Conservation (phyloP, 441 rosid genomes). For the Syzygium syzygioides region DNA sequence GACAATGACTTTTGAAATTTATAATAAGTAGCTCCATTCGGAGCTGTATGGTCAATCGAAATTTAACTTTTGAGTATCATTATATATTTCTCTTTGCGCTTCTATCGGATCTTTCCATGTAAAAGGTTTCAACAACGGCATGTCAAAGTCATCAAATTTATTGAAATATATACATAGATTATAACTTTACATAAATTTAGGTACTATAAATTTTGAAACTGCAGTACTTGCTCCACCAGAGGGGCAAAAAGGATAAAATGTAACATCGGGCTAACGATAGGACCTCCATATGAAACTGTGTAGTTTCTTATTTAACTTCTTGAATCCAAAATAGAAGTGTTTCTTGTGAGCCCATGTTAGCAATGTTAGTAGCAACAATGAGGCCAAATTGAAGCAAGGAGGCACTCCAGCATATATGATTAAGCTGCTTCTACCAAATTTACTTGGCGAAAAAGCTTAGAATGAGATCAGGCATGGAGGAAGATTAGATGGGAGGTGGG, state of each 20-base stretch:
- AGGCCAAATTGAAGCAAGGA: not conserved
- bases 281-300: not conserved
- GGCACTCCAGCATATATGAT: not conserved
- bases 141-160: not conserved
- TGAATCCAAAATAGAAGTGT: not conserved
- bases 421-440: not conserved
- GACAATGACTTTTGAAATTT: not conserved
- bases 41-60: not conserved
- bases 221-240: too few species aligned
- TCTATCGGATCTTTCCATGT: accelerated
- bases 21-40: accelerated
- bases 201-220: not conserved
- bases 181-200: not conserved
- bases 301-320: not conserved
- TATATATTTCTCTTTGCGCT: not conserved
- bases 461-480: too few species aligned
- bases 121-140: accelerated
- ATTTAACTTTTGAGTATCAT: not conserved
- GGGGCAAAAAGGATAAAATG: not conserved
- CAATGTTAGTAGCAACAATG: not conserved
- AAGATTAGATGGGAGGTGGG: not conserved
- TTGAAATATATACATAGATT: not conserved
- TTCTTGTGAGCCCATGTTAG: not conserved
- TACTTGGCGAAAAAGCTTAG: too few species aligned
- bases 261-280: not conserved